phyloP scores from a whole-genome alignment of 495 filamentous ascomycete genomes.

The Tuber calosporum region DNA sequence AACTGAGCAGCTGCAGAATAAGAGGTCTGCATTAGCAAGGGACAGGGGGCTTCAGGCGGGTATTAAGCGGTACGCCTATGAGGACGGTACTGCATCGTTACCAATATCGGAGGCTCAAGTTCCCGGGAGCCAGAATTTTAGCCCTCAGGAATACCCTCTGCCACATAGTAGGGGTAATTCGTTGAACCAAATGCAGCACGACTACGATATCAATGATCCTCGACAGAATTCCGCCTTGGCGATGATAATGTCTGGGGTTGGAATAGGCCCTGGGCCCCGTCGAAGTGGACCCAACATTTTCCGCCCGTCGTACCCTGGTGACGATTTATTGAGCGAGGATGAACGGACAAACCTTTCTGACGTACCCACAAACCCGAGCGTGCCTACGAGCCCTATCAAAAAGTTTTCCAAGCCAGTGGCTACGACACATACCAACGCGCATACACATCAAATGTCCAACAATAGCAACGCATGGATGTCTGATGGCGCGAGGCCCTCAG shows the following conservation, averaged over 20 bases:
- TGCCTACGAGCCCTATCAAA: constrained; percentile 33
- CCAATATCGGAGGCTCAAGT: constrained; percentile 24
- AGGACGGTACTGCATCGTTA: constrained; percentile 13
- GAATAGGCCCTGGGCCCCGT: constrained; percentile 21
- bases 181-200: constrained; percentile 35
- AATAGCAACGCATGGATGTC: constrained; percentile 39
- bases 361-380: constrained; percentile 68
- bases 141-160: constrained; percentile 28
- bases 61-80: constrained; percentile 18
- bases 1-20: constrained; percentile 36
- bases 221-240: constrained; percentile 37
- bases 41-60: constrained; percentile 9
- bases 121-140: constrained; percentile 17
- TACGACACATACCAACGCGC: constrained; percentile 21
- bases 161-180: constrained; percentile 40
- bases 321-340: constrained; percentile 39
- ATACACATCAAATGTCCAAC: constrained; percentile 37
- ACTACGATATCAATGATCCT: constrained; percentile 35
- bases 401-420: constrained; percentile 22
- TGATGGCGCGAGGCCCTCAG: constrained; percentile 21
- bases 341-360: constrained; percentile 49
- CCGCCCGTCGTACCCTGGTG: constrained; percentile 5
- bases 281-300: constrained; percentile 4
- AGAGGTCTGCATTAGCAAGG: constrained; percentile 23
- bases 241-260: constrained; percentile 37